These are phyloP conservation scores for Fusarium chlamydosporum DNA, from an alignment of 2,329 filamentous ascomycete genomes.

Conservation along the genomic window DNA sequence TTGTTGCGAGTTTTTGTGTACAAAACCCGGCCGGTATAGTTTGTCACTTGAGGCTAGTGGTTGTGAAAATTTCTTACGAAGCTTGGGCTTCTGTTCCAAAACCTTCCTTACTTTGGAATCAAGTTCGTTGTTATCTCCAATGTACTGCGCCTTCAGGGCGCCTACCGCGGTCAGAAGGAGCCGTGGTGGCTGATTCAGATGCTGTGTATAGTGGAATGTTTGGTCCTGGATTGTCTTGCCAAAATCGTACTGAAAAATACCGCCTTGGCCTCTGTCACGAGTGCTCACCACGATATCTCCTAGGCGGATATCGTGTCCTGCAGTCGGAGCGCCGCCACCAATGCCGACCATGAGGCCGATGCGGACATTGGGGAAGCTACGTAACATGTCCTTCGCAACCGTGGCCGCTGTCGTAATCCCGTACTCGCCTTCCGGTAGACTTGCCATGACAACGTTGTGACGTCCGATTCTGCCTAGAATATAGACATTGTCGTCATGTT, in stretches of 20 bases:
- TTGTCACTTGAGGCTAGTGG: background rate
- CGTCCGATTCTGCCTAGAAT: conserved; percentile 51
- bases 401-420: conserved; percentile 49
- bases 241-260: conserved; percentile 51
- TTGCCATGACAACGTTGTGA: conserved; percentile 57
- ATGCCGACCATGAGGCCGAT: conserved; percentile 56
- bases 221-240: conserved; percentile 45
- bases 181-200: conserved; percentile 37
- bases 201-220: conserved; percentile 32
- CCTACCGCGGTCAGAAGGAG: conserved; percentile 12
- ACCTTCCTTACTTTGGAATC: background rate
- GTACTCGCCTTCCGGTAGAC: conserved; percentile 49
- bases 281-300: conserved; percentile 49
- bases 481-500: conserved; percentile 53
- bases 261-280: conserved; percentile 22
- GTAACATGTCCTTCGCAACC: conserved; percentile 51
- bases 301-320: conserved; percentile 54
- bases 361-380: conserved; percentile 51
- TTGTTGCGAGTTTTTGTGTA: background rate
- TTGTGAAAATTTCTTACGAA: conserved; percentile 8
- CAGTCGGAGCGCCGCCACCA: conserved; percentile 56
- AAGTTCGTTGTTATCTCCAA: background rate
- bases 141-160: background rate
- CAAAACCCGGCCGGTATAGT: background rate
- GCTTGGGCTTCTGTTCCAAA: background rate